phyloP scores from a whole-genome alignment of 2,329 filamentous ascomycete species.

The Trematosphaeria pertusa region DNA sequence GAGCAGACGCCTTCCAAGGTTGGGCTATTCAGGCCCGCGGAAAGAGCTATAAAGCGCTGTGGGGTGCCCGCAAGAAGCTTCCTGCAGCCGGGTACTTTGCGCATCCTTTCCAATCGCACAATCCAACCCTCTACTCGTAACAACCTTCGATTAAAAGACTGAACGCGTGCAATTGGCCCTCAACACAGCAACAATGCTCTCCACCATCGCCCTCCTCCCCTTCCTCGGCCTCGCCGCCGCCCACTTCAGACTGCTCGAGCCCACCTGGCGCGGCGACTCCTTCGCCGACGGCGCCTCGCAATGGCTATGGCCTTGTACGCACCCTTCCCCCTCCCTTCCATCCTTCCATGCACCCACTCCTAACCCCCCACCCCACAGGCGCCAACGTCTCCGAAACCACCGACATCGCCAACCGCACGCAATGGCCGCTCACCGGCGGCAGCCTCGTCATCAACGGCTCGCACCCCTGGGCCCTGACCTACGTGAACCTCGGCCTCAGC shows the following conservation, averaged over 20 bases:
- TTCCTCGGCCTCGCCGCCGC: constrained; percentile 44
- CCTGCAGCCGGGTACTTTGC: too few relatives aligned
- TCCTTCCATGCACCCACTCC: not conserved
- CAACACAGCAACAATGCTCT: constrained; percentile 30
- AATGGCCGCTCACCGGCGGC: constrained; percentile 55
- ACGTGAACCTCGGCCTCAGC: constrained; percentile 56
- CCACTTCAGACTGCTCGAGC: constrained; percentile 53
- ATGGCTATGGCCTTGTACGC: constrained; percentile 50
- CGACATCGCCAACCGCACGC: constrained; percentile 51
- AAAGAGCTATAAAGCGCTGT: too few relatives aligned
- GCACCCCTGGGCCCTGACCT: constrained; percentile 55
- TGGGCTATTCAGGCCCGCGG: too few relatives aligned
- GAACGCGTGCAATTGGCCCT: too few relatives aligned
- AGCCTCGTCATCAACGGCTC: constrained; percentile 49
- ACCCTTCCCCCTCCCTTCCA: constrained; percentile 1
- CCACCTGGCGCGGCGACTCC: constrained; percentile 52
- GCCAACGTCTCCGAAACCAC: constrained; percentile 50
- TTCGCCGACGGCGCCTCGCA: constrained; percentile 47
- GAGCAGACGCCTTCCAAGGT: too few relatives aligned
- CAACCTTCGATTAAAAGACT: too few relatives aligned
- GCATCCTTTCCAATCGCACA: not conserved
- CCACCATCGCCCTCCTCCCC: constrained; percentile 24
- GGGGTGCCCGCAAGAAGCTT: too few relatives aligned
- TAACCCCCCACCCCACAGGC: constrained; percentile 30
- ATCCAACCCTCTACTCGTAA: too few relatives aligned